Evolutionary conservation across 495 filamentous ascomycete species (phyloP).

Genomic region (Pseudotulostoma volvatum): DNA sequence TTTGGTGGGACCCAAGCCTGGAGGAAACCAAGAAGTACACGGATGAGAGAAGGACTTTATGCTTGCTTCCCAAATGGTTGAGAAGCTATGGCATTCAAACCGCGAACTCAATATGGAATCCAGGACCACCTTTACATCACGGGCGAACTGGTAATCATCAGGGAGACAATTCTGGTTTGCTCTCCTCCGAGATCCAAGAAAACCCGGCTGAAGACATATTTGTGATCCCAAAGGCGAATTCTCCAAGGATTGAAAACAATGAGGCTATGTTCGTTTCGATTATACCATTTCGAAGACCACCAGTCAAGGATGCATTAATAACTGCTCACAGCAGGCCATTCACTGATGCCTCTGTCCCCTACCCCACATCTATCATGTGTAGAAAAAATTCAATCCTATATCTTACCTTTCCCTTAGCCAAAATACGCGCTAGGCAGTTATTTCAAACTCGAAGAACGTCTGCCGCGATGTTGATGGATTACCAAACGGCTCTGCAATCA

Average conservation of each 20-base stretch:
- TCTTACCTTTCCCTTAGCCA: constrained; percentile 1
- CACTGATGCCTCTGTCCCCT: background rate
- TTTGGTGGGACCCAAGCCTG: constrained; percentile 28
- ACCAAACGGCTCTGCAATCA: background rate
- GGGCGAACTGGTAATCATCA: too few relatives aligned
- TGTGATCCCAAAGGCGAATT: too few relatives aligned
- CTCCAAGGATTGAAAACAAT: too few relatives aligned
- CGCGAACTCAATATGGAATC: constrained; percentile 17
- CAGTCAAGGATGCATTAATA: background rate
- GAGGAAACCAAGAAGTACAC: constrained; percentile 9
- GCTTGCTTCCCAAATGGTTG: constrained; percentile 13
- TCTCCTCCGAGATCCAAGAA: background rate
- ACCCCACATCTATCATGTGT: background rate
- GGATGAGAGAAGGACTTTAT: constrained; percentile 3
- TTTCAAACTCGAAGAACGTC: too few relatives aligned
- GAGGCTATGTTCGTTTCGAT: background rate
- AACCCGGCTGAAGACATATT: too few relatives aligned
- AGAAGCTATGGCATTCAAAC: constrained; percentile 14
- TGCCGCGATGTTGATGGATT: background rate
- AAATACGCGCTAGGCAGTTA: background rate
- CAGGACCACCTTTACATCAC: constrained; percentile 5
- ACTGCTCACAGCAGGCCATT: background rate
- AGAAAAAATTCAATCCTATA: constrained; percentile 1
- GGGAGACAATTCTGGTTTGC: background rate
- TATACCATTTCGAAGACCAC: background rate